A percentile compares a stretch with the other conserved stretches of the same genome.
phyloP scores from a whole-genome alignment of 148 eudicot genomes.

The Camellia lanceoleosa region DNA sequence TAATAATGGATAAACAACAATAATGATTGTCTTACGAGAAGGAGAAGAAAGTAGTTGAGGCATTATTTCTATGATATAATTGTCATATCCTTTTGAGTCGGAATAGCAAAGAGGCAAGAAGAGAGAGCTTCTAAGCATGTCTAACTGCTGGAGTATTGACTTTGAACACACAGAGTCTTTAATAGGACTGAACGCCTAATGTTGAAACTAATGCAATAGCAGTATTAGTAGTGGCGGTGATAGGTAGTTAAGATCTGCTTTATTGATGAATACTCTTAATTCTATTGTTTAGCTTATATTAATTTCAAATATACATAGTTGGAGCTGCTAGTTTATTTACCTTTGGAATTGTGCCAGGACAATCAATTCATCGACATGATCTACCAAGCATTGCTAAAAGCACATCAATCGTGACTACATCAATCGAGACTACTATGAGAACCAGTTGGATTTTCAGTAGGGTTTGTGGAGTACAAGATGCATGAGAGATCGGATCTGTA shows the following conservation, averaged over 20 bases:
- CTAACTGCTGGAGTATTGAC: too few relatives aligned
- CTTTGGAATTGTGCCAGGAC: slow-evolving; percentile 41
- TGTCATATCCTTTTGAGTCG: too few relatives aligned
- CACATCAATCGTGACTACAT: slow-evolving; percentile 37
- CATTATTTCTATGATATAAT: too few relatives aligned
- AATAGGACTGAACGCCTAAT: too few relatives aligned
- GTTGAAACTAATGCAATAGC: not conserved
- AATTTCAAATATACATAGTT: not conserved
- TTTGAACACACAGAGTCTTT: too few relatives aligned
- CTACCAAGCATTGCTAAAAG: slow-evolving; percentile 64
- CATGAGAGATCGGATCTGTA: slow-evolving; percentile 20
- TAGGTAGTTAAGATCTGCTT: not conserved
- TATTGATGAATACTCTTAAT: not conserved
- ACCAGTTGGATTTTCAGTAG: slow-evolving; percentile 15
- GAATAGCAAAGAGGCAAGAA: too few relatives aligned
- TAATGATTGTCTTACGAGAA: too few relatives aligned
- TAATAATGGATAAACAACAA: too few relatives aligned
- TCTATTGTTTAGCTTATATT: not conserved
- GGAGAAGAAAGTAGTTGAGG: too few relatives aligned
- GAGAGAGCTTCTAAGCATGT: too few relatives aligned
- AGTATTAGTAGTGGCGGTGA: not conserved
- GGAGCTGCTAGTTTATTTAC: not conserved
- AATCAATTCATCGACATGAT: slow-evolving; percentile 80
- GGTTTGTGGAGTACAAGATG: slow-evolving; percentile 9
- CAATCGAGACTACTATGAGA: not conserved